phyloP scores from a whole-genome alignment of 495 filamentous ascomycete species.

The Monascus purpureus region DNA sequence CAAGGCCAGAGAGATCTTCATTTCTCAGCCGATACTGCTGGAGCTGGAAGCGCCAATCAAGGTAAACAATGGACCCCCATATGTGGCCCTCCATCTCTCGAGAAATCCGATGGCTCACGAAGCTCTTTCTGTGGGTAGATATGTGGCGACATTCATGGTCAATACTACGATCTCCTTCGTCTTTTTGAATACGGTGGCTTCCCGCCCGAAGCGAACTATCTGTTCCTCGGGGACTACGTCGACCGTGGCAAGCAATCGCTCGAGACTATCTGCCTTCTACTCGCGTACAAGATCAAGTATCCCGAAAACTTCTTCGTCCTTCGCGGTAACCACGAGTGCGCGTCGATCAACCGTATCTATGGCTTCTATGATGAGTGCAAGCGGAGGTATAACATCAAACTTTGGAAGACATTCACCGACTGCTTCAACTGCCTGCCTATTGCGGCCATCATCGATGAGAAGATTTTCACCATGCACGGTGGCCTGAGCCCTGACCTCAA shows the following conservation, averaged over 20 bases:
- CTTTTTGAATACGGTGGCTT: constrained; percentile 98
- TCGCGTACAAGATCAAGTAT: constrained; percentile 99
- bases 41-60: constrained; percentile 98
- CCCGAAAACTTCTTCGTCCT: constrained; percentile 99
- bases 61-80: constrained; percentile 36
- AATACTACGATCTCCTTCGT: constrained; percentile 96
- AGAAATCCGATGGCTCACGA: constrained; percentile 3
- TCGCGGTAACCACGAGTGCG: constrained; percentile 97
- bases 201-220: constrained; percentile 97
- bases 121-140: constrained; percentile 44
- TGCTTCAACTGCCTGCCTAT: constrained; percentile 99
- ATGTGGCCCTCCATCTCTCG: neutral
- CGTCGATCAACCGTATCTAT: constrained; percentile 99
- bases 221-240: constrained; percentile 98
- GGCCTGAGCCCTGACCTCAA: constrained; percentile 94
- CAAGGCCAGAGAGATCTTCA: constrained; percentile 98
- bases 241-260: constrained; percentile 99
- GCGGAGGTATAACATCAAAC: constrained; percentile 98
- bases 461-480: constrained; percentile 99
- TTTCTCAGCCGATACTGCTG: constrained; percentile 94
- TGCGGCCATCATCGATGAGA: constrained; percentile 99
- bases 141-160: constrained; percentile 97
- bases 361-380: constrained; percentile 99
- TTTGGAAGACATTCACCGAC: constrained; percentile 99
- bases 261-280: constrained; percentile 94